Conservation (phyloP, 495 filamentous ascomycete species). For the Penicillium alfredii region DNA sequence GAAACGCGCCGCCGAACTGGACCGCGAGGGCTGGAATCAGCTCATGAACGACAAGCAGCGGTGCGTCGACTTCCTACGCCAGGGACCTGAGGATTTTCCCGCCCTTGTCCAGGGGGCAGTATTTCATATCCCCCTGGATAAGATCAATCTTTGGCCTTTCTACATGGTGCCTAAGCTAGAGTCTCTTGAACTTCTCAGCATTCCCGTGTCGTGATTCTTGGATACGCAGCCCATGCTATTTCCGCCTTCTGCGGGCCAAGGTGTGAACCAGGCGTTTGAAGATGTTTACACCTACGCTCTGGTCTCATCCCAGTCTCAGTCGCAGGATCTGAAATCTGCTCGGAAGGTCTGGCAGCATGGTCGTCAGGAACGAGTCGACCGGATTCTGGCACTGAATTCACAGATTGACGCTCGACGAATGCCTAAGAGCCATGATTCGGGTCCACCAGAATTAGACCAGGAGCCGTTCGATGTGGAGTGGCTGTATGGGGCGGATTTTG, state of each 20-base stretch:
- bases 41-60: slow-evolving; percentile 29
- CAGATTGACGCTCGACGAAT: slow-evolving; percentile 30
- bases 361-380: slow-evolving; percentile 27
- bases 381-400: slow-evolving; percentile 24
- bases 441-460: slow-evolving; percentile 21
- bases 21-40: slow-evolving; percentile 31
- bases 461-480: slow-evolving; percentile 31
- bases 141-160: slow-evolving; percentile 38
- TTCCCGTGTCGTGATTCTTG: slow-evolving; percentile 34
- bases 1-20: slow-evolving; percentile 23
- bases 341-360: slow-evolving; percentile 27
- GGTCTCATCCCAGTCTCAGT: slow-evolving; percentile 9
- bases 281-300: slow-evolving; percentile 29
- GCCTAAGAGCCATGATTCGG: slow-evolving; percentile 14
- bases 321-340: slow-evolving; percentile 3
- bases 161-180: slow-evolving; percentile 36
- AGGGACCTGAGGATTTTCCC: slow-evolving; percentile 26
- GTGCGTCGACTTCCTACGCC: slow-evolving; percentile 27
- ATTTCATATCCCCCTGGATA: slow-evolving; percentile 19
- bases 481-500: slow-evolving; percentile 26
- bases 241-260: slow-evolving; percentile 41
- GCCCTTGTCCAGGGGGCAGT: slow-evolving; percentile 32
- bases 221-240: slow-evolving; percentile 47
- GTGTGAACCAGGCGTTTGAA: slow-evolving; percentile 39
- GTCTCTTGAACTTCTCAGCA: slow-evolving; percentile 29